Base-by-base conservation (phyloP, 768 basidiomycete species). In the Pleurotus eryngii region DNA sequence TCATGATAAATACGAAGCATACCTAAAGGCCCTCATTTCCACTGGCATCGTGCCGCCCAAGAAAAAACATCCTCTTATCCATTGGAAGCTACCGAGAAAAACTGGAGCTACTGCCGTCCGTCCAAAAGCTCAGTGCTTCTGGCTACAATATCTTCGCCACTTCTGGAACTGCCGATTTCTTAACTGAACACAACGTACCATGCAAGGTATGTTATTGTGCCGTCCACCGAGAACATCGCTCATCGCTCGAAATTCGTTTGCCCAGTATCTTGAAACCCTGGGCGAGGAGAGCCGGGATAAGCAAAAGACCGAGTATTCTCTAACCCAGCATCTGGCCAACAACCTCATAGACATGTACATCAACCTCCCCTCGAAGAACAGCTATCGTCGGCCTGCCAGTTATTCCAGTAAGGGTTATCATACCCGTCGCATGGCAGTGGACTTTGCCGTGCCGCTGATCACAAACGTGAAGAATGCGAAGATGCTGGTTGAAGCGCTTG, bases 401-500 rank as follows among this genome's bases (percentile, higher is more conserved):
- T 99, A 98, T 70, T 85, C 94, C 53, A 97, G 94, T 71, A 95
- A 97, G 69, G 97, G 97, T 6, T 98, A 98, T 71, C 85, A 86
- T 59, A 96, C 95, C 27, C 90, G 97, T 64, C 90, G 97, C 51
- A 95, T 98, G 95, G 97, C 97, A 5, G 95, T 99, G 61, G 97
- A 99, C 72, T 98, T 96, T 65, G 97, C 95, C 27, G 87, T 98
- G 35, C 97, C 97, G 1, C 80, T 98, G 51, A 93, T 98, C 68
- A 98, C 96, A 45, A 98, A 99, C 70, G 90, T 99, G 76, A 99
- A 99, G 78, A 95, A 94, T 67, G 96, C 96, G 56, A 99, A 98
- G 72, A 81, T 99, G 68, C 82, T 98, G 40, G 90, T 92, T 14
- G 95, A 98, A 73, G 97, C 96, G 2, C 77, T 95, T 49, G 87